Conservation (phyloP, 257 asterid species). For the Capsicum baccatum region DNA sequence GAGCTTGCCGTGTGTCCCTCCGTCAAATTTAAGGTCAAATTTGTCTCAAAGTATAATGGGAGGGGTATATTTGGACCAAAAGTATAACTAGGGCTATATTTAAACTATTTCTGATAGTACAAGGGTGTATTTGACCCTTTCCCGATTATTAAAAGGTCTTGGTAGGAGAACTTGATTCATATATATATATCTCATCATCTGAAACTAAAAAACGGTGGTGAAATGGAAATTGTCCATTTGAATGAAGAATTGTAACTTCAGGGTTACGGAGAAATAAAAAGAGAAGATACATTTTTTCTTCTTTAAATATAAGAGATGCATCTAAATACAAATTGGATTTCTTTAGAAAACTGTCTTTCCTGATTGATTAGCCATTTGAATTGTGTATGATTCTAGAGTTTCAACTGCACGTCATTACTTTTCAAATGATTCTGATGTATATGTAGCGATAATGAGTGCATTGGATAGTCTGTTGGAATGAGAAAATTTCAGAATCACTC, state of each 20-base stretch:
- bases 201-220: not conserved
- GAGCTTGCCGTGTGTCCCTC: too few relatives aligned
- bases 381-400: not conserved
- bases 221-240: not conserved
- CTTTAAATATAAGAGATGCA: not conserved
- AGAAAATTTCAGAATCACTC: not conserved
- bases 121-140: too few relatives aligned
- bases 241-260: not conserved
- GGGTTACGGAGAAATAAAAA: not conserved
- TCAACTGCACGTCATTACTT: not conserved
- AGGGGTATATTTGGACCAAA: too few relatives aligned
- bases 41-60: too few relatives aligned
- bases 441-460: not conserved
- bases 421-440: conserved; percentile 13
- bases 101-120: too few relatives aligned
- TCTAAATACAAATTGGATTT: conserved; percentile 12
- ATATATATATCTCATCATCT: not conserved
- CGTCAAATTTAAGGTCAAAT: too few relatives aligned
- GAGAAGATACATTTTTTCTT: not conserved
- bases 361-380: conserved; percentile 1
- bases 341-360: not conserved
- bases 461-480: not conserved
- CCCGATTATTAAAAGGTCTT: not conserved
- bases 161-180: not conserved
- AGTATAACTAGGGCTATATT: too few relatives aligned